These are phyloP conservation scores for Elsinoe perseae DNA, from an alignment of 2,329 filamentous ascomycete genomes.

Conservation along the genomic window DNA sequence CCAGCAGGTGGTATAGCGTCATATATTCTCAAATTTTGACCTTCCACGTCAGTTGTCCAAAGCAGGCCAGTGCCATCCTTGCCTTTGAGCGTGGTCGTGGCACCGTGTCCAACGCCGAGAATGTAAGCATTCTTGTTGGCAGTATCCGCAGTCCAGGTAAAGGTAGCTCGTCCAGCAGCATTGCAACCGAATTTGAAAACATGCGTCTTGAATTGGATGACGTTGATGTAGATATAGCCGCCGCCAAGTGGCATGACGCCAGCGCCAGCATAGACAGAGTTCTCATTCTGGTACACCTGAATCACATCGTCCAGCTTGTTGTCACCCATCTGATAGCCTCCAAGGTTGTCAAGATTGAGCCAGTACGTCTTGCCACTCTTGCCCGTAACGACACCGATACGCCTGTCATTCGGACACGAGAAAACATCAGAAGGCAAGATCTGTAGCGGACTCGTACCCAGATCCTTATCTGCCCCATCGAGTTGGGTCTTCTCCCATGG, in stretches of 20 bases:
- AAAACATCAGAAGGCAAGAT: slow-evolving; percentile 38
- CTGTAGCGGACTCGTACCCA: slow-evolving; percentile 41
- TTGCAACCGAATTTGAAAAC: slow-evolving; percentile 53
- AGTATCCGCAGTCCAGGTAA: slow-evolving; percentile 47
- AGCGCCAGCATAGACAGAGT: slow-evolving; percentile 44
- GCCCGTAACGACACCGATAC: slow-evolving; percentile 44
- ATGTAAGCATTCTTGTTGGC: slow-evolving; percentile 45
- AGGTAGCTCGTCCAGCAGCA: slow-evolving; percentile 42
- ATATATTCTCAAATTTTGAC: slow-evolving; percentile 46
- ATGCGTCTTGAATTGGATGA: slow-evolving; percentile 48
- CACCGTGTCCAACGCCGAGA: slow-evolving; percentile 51
- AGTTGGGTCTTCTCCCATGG: slow-evolving; percentile 44
- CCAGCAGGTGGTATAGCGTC: slow-evolving; percentile 39
- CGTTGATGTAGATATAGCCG: slow-evolving; percentile 44
- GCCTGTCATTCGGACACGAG: slow-evolving; percentile 37
- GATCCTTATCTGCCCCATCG: slow-evolving; percentile 44
- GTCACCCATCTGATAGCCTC: slow-evolving; percentile 42
- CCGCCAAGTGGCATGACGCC: slow-evolving; percentile 42
- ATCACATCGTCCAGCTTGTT: slow-evolving; percentile 39
- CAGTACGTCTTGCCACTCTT: slow-evolving; percentile 47
- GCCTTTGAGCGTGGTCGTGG: slow-evolving; percentile 48
- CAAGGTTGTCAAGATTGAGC: slow-evolving; percentile 43
- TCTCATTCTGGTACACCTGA: slow-evolving; percentile 40
- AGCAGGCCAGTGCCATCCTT: slow-evolving; percentile 49
- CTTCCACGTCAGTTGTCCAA: slow-evolving; percentile 51